phyloP scores from a whole-genome alignment of 2,329 filamentous ascomycete genomes.

The Ophiocordyceps unilateralis region DNA sequence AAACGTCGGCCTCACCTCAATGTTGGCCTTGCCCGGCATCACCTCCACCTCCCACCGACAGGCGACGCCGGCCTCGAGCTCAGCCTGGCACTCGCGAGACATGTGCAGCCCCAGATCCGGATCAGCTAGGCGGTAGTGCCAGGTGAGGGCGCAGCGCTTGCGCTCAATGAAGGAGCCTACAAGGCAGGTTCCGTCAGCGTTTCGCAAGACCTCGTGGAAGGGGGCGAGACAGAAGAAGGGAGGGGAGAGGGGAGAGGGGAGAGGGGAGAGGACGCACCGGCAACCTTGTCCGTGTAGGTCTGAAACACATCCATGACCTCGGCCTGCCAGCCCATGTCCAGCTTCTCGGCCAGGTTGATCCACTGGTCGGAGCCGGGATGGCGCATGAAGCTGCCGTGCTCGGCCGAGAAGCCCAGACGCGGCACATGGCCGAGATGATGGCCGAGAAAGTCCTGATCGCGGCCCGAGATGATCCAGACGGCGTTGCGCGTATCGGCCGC shows the following conservation, averaged over 20 bases:
- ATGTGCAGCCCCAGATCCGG: constrained; percentile 70
- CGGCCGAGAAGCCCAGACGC: constrained; percentile 82
- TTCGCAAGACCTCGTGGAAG: not conserved
- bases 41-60: constrained; percentile 84
- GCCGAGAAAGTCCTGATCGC: constrained; percentile 80
- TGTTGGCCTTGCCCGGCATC: constrained; percentile 90
- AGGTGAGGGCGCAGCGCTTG: constrained; percentile 86
- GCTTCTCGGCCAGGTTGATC: constrained; percentile 74
- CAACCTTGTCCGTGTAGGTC: constrained; percentile 72
- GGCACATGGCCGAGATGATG: constrained; percentile 86
- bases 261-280: constrained; percentile 46
- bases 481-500: constrained; percentile 66
- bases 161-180: constrained; percentile 79
- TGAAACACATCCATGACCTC: constrained; percentile 76
- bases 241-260: not conserved
- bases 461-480: constrained; percentile 97
- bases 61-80: constrained; percentile 59
- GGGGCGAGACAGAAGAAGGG: not conserved
- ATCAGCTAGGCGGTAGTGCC: constrained; percentile 90
- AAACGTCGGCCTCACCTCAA: constrained; percentile 90
- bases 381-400: constrained; percentile 91
- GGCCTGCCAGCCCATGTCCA: constrained; percentile 84
- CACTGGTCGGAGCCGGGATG: constrained; percentile 60
- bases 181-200: not conserved
- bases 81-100: constrained; percentile 63